These are phyloP conservation scores for Quercus wislizeni DNA, from an alignment of 306 rosid genomes.

Conservation along the genomic window DNA sequence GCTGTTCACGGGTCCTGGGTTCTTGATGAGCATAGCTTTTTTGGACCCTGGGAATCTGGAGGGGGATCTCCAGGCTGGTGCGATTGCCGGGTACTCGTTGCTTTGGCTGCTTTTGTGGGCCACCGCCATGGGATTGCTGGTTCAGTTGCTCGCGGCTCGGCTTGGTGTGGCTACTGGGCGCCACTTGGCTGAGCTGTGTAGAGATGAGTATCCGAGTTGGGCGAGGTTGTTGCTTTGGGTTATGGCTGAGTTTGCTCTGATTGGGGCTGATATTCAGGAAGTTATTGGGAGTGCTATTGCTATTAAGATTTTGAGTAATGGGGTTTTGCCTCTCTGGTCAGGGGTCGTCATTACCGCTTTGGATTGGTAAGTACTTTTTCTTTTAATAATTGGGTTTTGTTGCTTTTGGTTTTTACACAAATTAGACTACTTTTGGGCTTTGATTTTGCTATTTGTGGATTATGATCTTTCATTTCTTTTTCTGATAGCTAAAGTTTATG, in stretches of 20 bases:
- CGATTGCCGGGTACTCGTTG: conserved; percentile 87
- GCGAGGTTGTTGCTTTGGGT: conserved; percentile 78
- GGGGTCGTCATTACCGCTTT: conserved; percentile 87
- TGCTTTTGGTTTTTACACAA: neutral
- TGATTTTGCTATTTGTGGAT: neutral
- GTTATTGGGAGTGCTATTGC: conserved; percentile 99
- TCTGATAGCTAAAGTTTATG: neutral
- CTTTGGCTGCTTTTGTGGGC: conserved; percentile 95
- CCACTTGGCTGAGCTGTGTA: conserved; percentile 85
- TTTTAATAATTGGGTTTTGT: neutral
- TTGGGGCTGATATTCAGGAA: conserved; percentile 96
- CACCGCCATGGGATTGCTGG: conserved; percentile 80
- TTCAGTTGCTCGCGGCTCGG: conserved; percentile 84
- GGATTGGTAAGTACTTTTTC: conserved; percentile 57
- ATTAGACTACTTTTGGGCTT: neutral
- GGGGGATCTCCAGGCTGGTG: conserved; percentile 96
- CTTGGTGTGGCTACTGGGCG: conserved; percentile 94
- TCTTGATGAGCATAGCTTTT: conserved; percentile 93
- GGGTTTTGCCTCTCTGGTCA: conserved; percentile 81
- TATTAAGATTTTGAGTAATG: conserved; percentile 73
- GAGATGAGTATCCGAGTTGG: conserved; percentile 93
- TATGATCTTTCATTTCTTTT: neutral
- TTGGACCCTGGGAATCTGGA: conserved; percentile 93
- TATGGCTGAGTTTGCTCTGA: conserved; percentile 89
- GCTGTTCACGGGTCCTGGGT: conserved; percentile 95